These are phyloP conservation scores for Puccinia coronata DNA, from an alignment of 1,284 basidiomycete species.

Conservation along the genomic window DNA sequence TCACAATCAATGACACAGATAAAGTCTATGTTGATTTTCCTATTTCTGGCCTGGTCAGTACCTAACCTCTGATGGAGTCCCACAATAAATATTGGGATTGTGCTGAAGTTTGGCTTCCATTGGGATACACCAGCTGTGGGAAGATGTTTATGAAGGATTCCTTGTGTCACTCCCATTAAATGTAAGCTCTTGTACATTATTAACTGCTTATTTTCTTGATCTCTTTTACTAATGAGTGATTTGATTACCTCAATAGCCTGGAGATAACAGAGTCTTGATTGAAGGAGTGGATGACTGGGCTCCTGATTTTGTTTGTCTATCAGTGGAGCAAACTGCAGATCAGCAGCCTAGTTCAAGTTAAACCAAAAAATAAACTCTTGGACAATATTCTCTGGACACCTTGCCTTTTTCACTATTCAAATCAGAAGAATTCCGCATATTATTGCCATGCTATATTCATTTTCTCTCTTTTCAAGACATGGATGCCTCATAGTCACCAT, in stretches of 20 bases:
- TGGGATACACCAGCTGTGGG: constrained; percentile 7
- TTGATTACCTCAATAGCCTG: not conserved
- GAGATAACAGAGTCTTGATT: constrained; percentile 13
- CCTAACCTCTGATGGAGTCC: not conserved
- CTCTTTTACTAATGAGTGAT: not conserved
- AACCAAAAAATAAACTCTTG: not conserved
- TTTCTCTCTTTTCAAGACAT: too few species aligned
- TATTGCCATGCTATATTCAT: too few species aligned
- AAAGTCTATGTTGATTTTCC: constrained; percentile 32
- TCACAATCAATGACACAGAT: constrained; percentile 30
- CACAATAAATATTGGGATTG: not conserved
- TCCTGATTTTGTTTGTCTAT: constrained; percentile 29
- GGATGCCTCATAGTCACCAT: too few species aligned
- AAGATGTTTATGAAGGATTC: constrained; percentile 31
- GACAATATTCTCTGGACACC: too few species aligned
- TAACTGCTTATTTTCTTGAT: not conserved
- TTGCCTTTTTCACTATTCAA: not conserved
- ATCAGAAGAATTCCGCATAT: too few species aligned
- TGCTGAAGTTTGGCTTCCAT: not conserved
- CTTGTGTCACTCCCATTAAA: constrained; percentile 12
- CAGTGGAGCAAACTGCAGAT: constrained; percentile 5
- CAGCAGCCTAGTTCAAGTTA: constrained; percentile 16
- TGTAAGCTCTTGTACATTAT: not conserved
- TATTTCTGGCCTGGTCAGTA: constrained; percentile 32
- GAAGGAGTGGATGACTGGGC: constrained; percentile 32